phyloP scores from a whole-genome alignment of 768 basidiomycete genomes.

The Coprinopsis sp. region DNA sequence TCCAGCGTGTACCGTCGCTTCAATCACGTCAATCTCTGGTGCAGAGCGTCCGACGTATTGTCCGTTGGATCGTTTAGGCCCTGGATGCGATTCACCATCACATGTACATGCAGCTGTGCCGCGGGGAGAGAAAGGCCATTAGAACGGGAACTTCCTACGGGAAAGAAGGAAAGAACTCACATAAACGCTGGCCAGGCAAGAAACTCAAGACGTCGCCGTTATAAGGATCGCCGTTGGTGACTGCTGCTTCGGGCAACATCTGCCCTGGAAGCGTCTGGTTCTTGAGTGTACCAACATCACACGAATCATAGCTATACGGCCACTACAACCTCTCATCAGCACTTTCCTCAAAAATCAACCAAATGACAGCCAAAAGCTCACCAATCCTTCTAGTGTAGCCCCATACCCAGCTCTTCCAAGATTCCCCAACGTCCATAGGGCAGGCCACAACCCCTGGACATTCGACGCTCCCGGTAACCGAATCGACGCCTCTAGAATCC shows the following conservation, averaged over 20 bases:
- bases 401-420: slow-evolving; percentile 33
- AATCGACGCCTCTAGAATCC: slow-evolving; percentile 80
- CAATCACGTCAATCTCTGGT: slow-evolving; percentile 66
- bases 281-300: slow-evolving; percentile 76
- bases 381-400: slow-evolving; percentile 1
- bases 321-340: slow-evolving; percentile 32
- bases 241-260: slow-evolving; percentile 44
- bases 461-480: slow-evolving; percentile 63
- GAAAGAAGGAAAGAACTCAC: slow-evolving; percentile 11
- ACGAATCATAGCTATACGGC: slow-evolving; percentile 71
- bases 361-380: not conserved
- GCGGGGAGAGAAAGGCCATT: not conserved
- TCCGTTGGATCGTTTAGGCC: slow-evolving; percentile 40
- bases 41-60: slow-evolving; percentile 54
- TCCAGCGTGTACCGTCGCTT: slow-evolving; percentile 38
- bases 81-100: slow-evolving; percentile 37
- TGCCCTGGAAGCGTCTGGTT: slow-evolving; percentile 75
- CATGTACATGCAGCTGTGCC: slow-evolving; percentile 37
- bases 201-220: slow-evolving; percentile 34
- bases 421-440: slow-evolving; percentile 73
- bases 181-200: slow-evolving; percentile 53
- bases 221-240: slow-evolving; percentile 35
- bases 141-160: not conserved
- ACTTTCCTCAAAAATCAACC: not conserved
- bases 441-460: slow-evolving; percentile 15